phyloP scores from a whole-genome alignment of 2,329 filamentous ascomycete species.

The Colletotrichum trifolii region DNA sequence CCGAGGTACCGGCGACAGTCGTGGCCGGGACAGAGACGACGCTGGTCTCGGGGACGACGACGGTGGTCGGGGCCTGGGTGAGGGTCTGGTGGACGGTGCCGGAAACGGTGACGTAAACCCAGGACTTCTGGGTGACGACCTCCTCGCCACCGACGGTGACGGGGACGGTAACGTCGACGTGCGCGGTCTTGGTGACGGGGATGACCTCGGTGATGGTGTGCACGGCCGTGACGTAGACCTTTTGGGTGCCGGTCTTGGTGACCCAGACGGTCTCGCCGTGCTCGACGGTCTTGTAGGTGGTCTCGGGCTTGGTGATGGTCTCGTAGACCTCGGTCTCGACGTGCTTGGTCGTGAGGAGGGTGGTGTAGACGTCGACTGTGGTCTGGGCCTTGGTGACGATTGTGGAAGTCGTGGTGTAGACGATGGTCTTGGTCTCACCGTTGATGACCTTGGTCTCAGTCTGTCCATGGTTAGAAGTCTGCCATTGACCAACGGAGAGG shows the following conservation, averaged over 20 bases:
- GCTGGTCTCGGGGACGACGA: conserved; percentile 45
- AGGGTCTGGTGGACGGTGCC: conserved; percentile 42
- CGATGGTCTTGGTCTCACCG: conserved; percentile 52
- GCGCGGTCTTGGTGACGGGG: conserved; percentile 52
- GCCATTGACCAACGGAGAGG: too few relatives aligned
- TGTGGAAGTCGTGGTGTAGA: conserved; percentile 53
- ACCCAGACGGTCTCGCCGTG: conserved; percentile 46
- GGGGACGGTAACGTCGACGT: conserved; percentile 54
- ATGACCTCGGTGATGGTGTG: conserved; percentile 51
- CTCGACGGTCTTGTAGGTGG: conserved; percentile 57
- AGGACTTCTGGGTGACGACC: conserved; percentile 49
- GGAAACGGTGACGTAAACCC: conserved; percentile 43
- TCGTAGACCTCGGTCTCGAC: conserved; percentile 50
- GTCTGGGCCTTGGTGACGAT: conserved; percentile 45
- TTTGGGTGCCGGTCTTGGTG: conserved; percentile 56
- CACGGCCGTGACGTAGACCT: conserved; percentile 48
- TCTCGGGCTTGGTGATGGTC: conserved; percentile 51
- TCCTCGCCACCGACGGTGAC: conserved; percentile 44
- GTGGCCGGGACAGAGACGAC: conserved; percentile 42
- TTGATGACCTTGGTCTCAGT: conserved; percentile 57
- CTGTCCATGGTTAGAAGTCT: background rate
- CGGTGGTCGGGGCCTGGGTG: conserved; percentile 42
- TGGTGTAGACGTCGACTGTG: conserved; percentile 48
- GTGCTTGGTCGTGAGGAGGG: conserved; percentile 46
- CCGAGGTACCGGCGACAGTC: conserved; percentile 37